Percentiles rank a stretch among this genome's conserved stretches.
phyloP scores from a whole-genome alignment of 2,329 filamentous ascomycete genomes.

The Colletotrichum phormii region DNA sequence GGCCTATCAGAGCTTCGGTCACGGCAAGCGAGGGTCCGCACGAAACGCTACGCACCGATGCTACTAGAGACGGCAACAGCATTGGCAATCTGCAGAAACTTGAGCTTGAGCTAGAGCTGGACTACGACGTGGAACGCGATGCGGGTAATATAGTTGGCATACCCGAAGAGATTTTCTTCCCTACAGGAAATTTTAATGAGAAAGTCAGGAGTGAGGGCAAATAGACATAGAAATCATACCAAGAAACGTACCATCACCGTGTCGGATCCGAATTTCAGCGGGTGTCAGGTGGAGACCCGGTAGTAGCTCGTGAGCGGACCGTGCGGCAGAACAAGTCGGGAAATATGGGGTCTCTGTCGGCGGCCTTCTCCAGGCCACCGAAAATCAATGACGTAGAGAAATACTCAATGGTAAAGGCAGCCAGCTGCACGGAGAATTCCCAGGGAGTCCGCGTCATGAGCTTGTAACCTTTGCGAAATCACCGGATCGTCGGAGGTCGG shows the following conservation, averaged over 20 bases:
- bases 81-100: too few species aligned
- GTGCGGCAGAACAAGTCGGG: too few species aligned
- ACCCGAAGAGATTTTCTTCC: background rate
- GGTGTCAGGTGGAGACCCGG: background rate
- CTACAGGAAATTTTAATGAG: too few species aligned
- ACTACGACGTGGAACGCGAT: background rate
- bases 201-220: too few species aligned
- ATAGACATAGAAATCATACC: too few species aligned
- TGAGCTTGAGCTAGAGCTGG: background rate
- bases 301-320: background rate
- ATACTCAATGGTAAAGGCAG: background rate
- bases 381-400: slow-evolving; percentile 8
- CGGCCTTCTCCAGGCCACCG: background rate
- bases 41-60: background rate
- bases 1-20: background rate
- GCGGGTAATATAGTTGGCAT: background rate
- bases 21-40: background rate
- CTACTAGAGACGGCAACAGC: background rate
- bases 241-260: too few species aligned
- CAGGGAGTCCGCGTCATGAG: background rate
- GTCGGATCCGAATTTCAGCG: too few species aligned
- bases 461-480: background rate
- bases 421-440: background rate
- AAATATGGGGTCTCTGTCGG: background rate
- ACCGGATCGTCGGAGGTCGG: background rate